Percentiles rank a stretch among this genome's conserved stretches.
Evolutionary conservation across 192 early-diverging fungal species (phyloP).

Genomic region (Umbelopsis isabellina): DNA sequence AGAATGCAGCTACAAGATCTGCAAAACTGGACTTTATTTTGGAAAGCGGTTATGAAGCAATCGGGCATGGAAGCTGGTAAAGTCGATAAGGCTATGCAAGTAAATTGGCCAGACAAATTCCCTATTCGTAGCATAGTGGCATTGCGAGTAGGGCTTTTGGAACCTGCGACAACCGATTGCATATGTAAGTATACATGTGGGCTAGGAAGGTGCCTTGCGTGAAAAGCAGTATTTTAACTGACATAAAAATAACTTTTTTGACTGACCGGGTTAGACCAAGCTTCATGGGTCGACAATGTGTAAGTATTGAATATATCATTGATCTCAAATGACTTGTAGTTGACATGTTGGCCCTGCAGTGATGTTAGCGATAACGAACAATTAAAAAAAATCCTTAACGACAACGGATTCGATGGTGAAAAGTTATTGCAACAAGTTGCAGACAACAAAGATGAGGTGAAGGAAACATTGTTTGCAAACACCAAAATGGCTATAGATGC

Average conservation of each 20-base stretch:
- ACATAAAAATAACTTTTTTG: too few species aligned
- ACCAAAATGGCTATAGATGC: conserved; percentile 19
- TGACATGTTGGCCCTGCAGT: neutral
- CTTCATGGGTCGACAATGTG: conserved; percentile 28
- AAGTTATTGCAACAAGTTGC: conserved; percentile 1
- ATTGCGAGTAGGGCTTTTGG: conserved; percentile 21
- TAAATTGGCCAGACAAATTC: conserved; percentile 25
- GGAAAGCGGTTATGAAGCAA: conserved; percentile 22
- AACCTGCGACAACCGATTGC: conserved; percentile 14
- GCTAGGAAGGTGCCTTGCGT: neutral
- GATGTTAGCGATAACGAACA: conserved; percentile 3
- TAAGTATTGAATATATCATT: neutral
- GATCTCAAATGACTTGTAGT: neutral
- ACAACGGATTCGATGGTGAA: conserved; percentile 27
- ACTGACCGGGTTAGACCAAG: conserved; percentile 19
- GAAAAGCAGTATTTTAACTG: neutral
- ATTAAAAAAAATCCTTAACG: conserved; percentile 6
- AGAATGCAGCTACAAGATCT: neutral
- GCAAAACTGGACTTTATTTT: conserved; percentile 19
- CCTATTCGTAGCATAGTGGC: conserved; percentile 25
- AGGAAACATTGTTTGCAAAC: conserved; percentile 22
- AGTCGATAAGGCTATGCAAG: neutral
- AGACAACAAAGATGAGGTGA: conserved; percentile 25
- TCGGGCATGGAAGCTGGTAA: neutral
- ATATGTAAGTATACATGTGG: conserved; percentile 16